These are phyloP conservation scores for Betula pendula DNA, from an alignment of 306 rosid species.

Conservation along the genomic window DNA sequence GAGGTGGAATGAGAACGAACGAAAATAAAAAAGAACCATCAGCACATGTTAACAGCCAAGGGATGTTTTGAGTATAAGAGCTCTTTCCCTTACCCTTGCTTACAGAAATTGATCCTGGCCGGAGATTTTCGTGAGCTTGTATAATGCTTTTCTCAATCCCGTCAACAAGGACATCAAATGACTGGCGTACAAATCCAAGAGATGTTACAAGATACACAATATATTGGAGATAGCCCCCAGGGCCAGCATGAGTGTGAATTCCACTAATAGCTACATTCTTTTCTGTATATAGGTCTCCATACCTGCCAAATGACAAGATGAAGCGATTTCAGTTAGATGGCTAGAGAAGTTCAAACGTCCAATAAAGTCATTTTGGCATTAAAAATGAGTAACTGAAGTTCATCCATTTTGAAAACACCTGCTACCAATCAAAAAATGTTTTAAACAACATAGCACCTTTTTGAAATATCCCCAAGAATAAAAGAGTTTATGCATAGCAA, in stretches of 20 bases:
- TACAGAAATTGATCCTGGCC: conserved; percentile 71
- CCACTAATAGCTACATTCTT: conserved; percentile 95
- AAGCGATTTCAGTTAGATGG: neutral
- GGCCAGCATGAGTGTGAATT: conserved; percentile 94
- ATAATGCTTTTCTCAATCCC: conserved; percentile 86
- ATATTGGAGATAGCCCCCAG: conserved; percentile 98
- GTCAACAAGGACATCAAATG: conserved; percentile 82
- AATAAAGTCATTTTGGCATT: neutral
- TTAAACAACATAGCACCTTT: neutral
- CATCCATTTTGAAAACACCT: conserved; percentile 5
- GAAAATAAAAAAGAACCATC: neutral
- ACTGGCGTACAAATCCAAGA: conserved; percentile 86
- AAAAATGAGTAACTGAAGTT: neutral
- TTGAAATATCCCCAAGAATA: neutral
- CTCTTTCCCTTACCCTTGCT: conserved; percentile 57
- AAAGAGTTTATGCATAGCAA: neutral
- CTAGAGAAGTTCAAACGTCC: neutral
- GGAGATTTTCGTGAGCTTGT: conserved; percentile 85
- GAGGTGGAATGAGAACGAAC: neutral
- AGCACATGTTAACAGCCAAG: neutral
- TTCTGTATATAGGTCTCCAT: conserved; percentile 79
- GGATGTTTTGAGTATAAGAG: neutral
- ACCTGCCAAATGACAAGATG: conserved; percentile 47
- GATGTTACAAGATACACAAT: conserved; percentile 80
- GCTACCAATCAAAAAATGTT: neutral